Base-by-base conservation (phyloP, 257 asterid species). In the Capsicum chinense region DNA sequence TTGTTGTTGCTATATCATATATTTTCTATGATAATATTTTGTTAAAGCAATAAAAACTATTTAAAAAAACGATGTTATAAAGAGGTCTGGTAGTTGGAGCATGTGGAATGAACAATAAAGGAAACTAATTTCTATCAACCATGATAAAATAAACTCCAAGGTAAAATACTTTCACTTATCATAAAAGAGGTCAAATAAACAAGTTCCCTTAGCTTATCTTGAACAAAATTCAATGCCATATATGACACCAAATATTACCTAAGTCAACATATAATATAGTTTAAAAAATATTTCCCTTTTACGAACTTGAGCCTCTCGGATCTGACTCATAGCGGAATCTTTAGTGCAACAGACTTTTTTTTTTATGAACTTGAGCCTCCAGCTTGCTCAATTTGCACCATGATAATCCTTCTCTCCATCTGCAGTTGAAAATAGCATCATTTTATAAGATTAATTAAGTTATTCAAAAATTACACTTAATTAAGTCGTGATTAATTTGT, bases 331-430 rank as follows among this genome's bases (percentile, higher is more conserved):
- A 39, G 44, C 44, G 44, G 5, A 4, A 39, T 3, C 44, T 39
- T 39, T 39, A 39, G 5, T 39, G 5, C 44, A 39, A 3, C 5
- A 4, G 44, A 4, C 44, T 26, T 26, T 26, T 39, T 39, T 39
- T 39, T 39, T 3, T 21, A 44, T 5, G 48, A 67, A 35, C 50
- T 35, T 67, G 76, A 37, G 52, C n/a, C 5, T 37, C 52, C 74
- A 35, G 17, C 71, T 26, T 12, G n/a, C 37, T 37, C 74, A 5
- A 7, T 37, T 14, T 35, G 6, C 50, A 67, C 50, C 3, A 37
- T 13, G 50, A 67, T 67, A 67, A 67, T 67, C 74, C 50, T 67
- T 14, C 50, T 7, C 74, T 67, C 74, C 74, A 67, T 67, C 74
- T 67, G 80, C 44, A 21, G 1, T 7, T 21, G 5, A 9, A 74